A percentile compares a stretch with the other conserved stretches of the same genome.
phyloP scores from a whole-genome alignment of 805 yeast genomes.

The Candida dajiaensis region DNA sequence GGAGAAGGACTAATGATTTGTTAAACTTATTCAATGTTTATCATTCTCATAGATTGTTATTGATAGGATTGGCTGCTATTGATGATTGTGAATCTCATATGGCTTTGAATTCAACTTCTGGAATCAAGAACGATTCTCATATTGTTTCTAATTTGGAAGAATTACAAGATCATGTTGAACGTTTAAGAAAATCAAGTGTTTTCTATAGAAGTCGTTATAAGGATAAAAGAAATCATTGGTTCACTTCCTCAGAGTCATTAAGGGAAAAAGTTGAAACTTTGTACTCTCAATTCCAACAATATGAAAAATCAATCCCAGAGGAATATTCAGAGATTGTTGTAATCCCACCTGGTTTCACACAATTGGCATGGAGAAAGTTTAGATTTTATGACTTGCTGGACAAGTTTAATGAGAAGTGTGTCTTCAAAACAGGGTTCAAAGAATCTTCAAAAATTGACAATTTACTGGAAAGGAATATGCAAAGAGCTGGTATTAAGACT shows the following conservation, averaged over 20 bases:
- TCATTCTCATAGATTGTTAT: constrained; percentile 4
- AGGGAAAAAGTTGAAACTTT: constrained; percentile 1
- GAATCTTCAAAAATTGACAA: not conserved
- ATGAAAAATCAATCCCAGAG: not conserved
- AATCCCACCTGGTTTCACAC: constrained; percentile 6
- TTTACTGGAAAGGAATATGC: constrained; percentile 3
- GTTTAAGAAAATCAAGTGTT: not conserved
- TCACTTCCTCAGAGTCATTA: constrained; percentile 2
- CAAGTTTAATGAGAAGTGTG: not conserved
- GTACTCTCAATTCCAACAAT: not conserved
- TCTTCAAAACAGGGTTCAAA: not conserved
- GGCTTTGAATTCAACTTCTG: not conserved
- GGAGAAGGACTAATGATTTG: constrained; percentile 5
- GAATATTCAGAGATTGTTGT: not conserved
- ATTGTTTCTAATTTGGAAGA: not conserved
- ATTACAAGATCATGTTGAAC: not conserved
- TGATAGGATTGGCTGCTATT: constrained; percentile 3
- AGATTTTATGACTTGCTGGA: not conserved
- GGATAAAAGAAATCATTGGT: constrained; percentile 3
- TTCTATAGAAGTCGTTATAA: not conserved
- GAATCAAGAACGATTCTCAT: not conserved
- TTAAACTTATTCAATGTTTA: constrained; percentile 5
- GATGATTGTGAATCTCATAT: constrained; percentile 1
- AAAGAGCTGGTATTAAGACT: not conserved
- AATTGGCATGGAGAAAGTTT: constrained; percentile 2